These are phyloP conservation scores for Stagonosporopsis cucurbitacearum DNA, from an alignment of 2,329 filamentous ascomycete genomes.

Conservation along the genomic window DNA sequence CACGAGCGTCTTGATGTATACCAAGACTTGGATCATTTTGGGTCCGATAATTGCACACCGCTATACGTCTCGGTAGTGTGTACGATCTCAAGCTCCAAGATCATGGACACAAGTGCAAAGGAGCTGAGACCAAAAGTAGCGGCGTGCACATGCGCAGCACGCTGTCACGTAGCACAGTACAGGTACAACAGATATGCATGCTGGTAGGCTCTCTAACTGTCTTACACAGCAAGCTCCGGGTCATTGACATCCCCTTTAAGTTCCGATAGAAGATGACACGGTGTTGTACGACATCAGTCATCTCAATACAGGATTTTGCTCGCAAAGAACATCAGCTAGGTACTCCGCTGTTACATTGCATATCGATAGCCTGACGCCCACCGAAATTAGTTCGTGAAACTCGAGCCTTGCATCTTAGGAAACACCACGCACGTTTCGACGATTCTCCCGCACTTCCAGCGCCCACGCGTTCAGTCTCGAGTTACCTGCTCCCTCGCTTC, in stretches of 20 bases:
- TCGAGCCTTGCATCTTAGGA: conserved; percentile 3
- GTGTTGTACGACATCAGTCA: conserved; percentile 2
- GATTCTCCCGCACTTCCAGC: conserved; percentile 14
- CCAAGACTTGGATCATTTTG: not conserved
- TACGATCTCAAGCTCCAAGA: not conserved
- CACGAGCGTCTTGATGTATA: not conserved
- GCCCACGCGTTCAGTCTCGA: conserved; percentile 7
- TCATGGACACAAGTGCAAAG: not conserved
- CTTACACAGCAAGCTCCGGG: not conserved
- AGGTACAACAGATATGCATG: conserved; percentile 9
- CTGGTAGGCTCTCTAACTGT: not conserved
- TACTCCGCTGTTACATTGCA: conserved; percentile 7
- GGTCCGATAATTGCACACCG: not conserved
- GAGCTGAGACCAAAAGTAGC: conserved; percentile 14
- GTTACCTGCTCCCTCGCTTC: not conserved
- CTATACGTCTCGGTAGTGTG: not conserved
- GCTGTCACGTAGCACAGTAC: conserved; percentile 12
- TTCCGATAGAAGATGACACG: not conserved
- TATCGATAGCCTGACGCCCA: conserved; percentile 5
- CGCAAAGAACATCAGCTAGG: not conserved
- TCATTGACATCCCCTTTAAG: not conserved
- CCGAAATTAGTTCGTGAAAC: conserved; percentile 2
- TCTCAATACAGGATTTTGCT: not conserved
- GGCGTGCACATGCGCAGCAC: conserved; percentile 16
- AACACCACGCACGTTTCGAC: conserved; percentile 3